These are phyloP conservation scores for Saccharomyces hybrid DNA, from an alignment of 1,139 yeast species.

Conservation along the genomic window DNA sequence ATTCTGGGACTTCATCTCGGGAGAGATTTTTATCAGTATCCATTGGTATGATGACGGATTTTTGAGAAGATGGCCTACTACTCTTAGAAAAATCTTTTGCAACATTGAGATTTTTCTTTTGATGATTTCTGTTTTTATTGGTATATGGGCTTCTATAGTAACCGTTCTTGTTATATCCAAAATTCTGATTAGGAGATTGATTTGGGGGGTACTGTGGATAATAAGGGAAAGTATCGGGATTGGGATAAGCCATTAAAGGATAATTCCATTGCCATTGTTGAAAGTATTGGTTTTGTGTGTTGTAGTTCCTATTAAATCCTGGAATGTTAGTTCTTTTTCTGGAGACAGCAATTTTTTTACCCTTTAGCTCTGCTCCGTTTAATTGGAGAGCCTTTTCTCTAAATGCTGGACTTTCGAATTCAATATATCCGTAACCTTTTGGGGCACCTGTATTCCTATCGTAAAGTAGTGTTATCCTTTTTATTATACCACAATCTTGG, in stretches of 20 bases:
- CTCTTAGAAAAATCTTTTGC: neutral
- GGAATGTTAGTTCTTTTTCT: constrained; percentile 67
- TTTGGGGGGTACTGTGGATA: neutral
- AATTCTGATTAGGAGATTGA: neutral
- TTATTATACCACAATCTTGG: constrained; percentile 64
- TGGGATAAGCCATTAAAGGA: neutral
- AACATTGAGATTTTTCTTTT: neutral
- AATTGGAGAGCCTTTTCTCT: constrained; percentile 48
- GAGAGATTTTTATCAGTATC: neutral
- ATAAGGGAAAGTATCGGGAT: neutral
- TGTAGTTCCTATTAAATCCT: neutral
- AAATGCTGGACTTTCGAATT: constrained; percentile 43
- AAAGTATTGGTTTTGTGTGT: neutral
- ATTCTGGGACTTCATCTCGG: neutral
- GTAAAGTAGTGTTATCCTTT: constrained; percentile 63
- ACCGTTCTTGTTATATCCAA: neutral
- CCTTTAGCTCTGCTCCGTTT: constrained; percentile 47
- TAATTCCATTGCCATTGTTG: neutral
- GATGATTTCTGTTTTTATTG: neutral
- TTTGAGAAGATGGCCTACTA: neutral
- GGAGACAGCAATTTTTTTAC: constrained; percentile 49
- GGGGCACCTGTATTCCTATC: constrained; percentile 47
- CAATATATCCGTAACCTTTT: constrained; percentile 65
- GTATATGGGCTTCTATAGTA: neutral
- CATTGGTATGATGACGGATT: neutral